Evolutionary conservation across 371 early-diverging fungal genomes (phyloP), one percentile per base, ranked within the genome.

Genomic region (Caulochytrium protostelioides): DNA sequence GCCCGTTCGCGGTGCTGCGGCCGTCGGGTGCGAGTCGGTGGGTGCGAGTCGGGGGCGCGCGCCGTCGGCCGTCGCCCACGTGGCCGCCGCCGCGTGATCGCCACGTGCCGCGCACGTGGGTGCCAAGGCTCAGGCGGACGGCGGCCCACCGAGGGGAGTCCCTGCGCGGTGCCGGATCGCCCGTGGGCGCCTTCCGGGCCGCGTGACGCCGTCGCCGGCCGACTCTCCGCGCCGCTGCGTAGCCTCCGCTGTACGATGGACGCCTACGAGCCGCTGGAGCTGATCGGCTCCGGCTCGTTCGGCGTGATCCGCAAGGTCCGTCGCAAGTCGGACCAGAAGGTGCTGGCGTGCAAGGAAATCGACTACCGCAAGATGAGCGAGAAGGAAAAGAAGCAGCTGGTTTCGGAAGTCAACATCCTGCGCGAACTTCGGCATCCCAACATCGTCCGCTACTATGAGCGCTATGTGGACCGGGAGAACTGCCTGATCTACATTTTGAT

Each of bases 371-470:
- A 64, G 39, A 74, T 76, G 74, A 53, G 47, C 21, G 69, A 62
- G 3, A 52, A 56, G 22, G 73, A 76, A 42, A 71, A 67, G 44
- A 46, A 49, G 15, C 77, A 76, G 43, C 59, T 76, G 22, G 74
- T 76, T 3, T 44, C 68, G 16, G 77, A 74, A 47, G 74, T 76
- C 45, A 76, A 76, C 45, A 72, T 76, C 35, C 50, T 76, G 22
- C 46, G 70, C 29, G 73, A 76, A 35, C 64, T 76, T 12, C 49
- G 61, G 10, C 77, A 74, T 39, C 72, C 72, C 3, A 60, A 74
- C 42, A 74, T 76, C 35, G 77, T 76, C 17, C 54, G 70, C n/a
- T 76, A 74, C 45, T 55, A 66, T 47, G 71, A 71, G 38, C 53
- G 77, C 12, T 52, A 55, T 28, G 66, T 76, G 10, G 74, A 74